phyloP scores from a whole-genome alignment of 139 green algal genomes.

The Tetratostichococcus sp. region DNA sequence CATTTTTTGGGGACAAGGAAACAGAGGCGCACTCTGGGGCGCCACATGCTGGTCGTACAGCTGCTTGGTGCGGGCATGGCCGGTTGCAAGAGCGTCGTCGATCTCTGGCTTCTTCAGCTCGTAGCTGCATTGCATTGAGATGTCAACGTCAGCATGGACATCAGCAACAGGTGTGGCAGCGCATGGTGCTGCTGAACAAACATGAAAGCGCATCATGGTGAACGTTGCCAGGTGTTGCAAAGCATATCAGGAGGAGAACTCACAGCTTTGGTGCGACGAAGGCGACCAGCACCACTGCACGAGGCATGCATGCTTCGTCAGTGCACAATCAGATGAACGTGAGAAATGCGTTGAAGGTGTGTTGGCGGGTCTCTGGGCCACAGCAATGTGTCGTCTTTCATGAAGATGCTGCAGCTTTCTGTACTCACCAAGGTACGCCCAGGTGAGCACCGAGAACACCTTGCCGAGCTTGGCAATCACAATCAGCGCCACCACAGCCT shows the following conservation, averaged over 20 bases:
- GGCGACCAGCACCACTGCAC: neutral
- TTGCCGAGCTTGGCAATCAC: slow-evolving; percentile 26
- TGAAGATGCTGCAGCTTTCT: neutral
- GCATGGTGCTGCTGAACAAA: too few relatives aligned
- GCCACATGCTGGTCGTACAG: slow-evolving; percentile 34
- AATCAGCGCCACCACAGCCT: slow-evolving; percentile 29
- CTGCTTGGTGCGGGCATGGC: slow-evolving; percentile 20
- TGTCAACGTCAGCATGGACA: neutral
- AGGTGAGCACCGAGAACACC: slow-evolving; percentile 27
- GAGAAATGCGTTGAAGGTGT: too few relatives aligned
- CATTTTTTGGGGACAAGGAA: too few relatives aligned
- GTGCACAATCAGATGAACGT: too few relatives aligned
- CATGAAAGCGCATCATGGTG: too few relatives aligned
- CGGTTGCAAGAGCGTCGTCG: slow-evolving; percentile 31
- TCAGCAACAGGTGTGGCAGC: too few relatives aligned
- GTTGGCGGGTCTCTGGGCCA: too few relatives aligned
- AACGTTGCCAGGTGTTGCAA: too few relatives aligned
- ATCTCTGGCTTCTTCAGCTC: slow-evolving; percentile 60
- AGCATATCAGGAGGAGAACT: too few relatives aligned
- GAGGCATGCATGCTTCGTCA: neutral
- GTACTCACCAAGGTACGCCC: slow-evolving; percentile 24
- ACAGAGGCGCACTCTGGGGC: slow-evolving; percentile 7
- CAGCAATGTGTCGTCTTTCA: too few relatives aligned
- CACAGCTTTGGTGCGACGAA: neutral
- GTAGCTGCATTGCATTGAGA: slow-evolving; percentile 28